phyloP scores from a whole-genome alignment of 148 eudicot genomes.

The Salicornia ramosissima region DNA sequence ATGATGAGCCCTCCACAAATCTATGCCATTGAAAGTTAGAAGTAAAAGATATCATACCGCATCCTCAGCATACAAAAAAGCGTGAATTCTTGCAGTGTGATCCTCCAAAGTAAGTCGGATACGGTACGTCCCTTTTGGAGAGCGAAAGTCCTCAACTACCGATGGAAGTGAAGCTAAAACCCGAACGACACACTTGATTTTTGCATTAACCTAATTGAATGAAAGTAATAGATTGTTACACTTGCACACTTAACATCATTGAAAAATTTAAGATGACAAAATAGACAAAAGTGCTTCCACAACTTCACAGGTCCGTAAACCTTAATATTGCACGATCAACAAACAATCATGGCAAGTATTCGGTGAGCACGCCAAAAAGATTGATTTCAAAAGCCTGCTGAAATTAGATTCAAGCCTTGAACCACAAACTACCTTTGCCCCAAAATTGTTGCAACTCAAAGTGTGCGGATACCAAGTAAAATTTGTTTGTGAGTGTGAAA shows the following conservation, averaged over 20 bases:
- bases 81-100: constrained; percentile 81
- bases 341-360: not conserved
- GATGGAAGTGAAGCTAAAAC: constrained; percentile 65
- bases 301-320: too few relatives aligned
- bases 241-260: too few relatives aligned
- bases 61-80: constrained; percentile 66
- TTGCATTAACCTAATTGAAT: constrained; percentile 55
- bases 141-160: constrained; percentile 52
- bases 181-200: constrained; percentile 72
- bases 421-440: too few relatives aligned
- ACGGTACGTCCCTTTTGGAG: constrained; percentile 51
- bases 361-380: too few relatives aligned
- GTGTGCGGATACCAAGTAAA: too few relatives aligned
- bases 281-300: not conserved
- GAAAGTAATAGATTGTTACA: not conserved
- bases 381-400: too few relatives aligned
- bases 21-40: not conserved
- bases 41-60: constrained; percentile 44
- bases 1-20: not conserved
- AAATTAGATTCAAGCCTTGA: too few relatives aligned
- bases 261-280: too few relatives aligned
- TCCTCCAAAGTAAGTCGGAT: constrained; percentile 80
- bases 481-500: too few relatives aligned
- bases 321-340: too few relatives aligned
- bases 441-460: too few relatives aligned